phyloP scores from a whole-genome alignment of 2,329 filamentous ascomycete species.

The Cordyceps cateniannulata region DNA sequence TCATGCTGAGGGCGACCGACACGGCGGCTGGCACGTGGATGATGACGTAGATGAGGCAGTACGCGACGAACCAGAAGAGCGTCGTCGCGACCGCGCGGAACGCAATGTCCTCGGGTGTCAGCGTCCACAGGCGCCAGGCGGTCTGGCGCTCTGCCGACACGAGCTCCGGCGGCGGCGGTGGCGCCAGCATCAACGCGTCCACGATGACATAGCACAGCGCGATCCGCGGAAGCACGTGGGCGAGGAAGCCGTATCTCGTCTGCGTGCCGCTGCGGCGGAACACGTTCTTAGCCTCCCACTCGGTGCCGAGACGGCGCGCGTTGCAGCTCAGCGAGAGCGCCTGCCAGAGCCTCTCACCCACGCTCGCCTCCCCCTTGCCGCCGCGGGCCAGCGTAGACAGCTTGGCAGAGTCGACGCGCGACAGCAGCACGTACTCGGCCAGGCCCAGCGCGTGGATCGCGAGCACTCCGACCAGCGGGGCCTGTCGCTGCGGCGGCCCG shows the following conservation, averaged over 20 bases:
- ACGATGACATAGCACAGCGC: neutral
- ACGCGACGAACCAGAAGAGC: neutral
- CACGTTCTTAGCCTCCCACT: slow-evolving; percentile 4
- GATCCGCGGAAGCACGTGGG: neutral
- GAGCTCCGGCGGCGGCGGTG: slow-evolving; percentile 10
- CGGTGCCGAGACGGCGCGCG: slow-evolving; percentile 10
- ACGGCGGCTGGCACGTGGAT: neutral
- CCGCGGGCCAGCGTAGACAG: neutral
- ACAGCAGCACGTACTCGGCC: neutral
- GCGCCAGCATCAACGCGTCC: neutral
- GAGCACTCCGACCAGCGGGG: neutral
- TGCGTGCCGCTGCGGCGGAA: neutral
- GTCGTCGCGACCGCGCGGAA: neutral
- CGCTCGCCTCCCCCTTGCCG: neutral
- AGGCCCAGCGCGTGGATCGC: neutral
- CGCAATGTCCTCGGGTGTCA: slow-evolving; percentile 9
- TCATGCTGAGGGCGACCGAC: neutral
- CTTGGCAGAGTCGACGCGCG: too few species aligned
- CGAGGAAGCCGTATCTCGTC: neutral
- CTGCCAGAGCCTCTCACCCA: neutral
- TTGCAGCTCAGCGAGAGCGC: slow-evolving; percentile 11
- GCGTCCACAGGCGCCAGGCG: neutral
- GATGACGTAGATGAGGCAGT: neutral
- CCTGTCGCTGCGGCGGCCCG: neutral
- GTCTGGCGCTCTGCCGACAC: slow-evolving; percentile 3